Evolutionary conservation across 129 eudicot species (phyloP), one percentile per base, ranked within the genome.

Genomic region (Solidago caesia): DNA sequence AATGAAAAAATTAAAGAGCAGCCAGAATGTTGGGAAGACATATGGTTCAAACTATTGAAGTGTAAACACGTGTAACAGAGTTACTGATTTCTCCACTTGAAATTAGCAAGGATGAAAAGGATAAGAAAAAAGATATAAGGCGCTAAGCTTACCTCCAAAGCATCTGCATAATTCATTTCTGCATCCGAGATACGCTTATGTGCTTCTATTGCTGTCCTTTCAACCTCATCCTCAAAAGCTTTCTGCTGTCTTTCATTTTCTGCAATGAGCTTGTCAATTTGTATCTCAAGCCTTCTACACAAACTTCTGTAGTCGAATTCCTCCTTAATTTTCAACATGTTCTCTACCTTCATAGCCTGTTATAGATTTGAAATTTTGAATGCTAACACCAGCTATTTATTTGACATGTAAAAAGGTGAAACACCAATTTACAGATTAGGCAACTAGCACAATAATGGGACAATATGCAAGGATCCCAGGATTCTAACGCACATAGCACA

Each of bases 281-380:
- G 92, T 67, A 89, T 76, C 82, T 91, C 96, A 68, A 91, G 96
- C 73, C 89, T 89, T 82, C 82, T 85, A 63, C 92, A 82, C 79
- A 91, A 80, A 83, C 92, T 91, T 83, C 88, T 89, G 85, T 91
- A 91, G 74, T 91, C 97, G 75, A 88, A 91, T 85, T 91, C 97
- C 81, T 91, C 97, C 79, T 91, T 91, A 27, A 91, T 85, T 78
- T 85, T 89, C 85, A 91, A 78, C 97, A 91, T 91, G 76, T 89
- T 91, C 81, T 91, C 97, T 71, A 91, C 97, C 80, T 91, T 91
- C 97, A 91, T 91, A 77, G 97, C 97, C 97, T 91, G 71, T 16
- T n/a, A 63, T 7, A 63, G 11, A 63, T 63, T 63, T 63, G n/a
- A n/a, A n/a, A n/a, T n/a, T n/a, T n/a, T n/a, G n/a, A 63, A 63